Base-by-base conservation (phyloP, 805 yeast species). In the Saccharomycopsis microspora region DNA sequence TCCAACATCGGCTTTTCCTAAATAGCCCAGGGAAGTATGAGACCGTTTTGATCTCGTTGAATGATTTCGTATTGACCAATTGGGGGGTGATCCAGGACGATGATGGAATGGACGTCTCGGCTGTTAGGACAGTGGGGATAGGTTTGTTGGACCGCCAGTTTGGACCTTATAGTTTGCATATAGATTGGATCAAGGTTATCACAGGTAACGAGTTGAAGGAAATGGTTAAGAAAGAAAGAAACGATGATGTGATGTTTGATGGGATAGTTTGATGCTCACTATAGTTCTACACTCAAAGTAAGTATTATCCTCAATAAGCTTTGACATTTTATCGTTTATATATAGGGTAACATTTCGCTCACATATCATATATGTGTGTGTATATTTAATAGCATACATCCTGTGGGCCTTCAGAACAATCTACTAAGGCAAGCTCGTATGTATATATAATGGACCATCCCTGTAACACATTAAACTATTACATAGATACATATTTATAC, bases 11-110 rank as follows among this genome's bases (percentile, higher is more conserved):
- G 28, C 67, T 86, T 53, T 86, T 84, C 56, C 64, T 83, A 54
- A 75, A 77, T 55, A 74, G 69, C 39, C 86, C 85, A 4, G 85
- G 87, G 3, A 70, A 77, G 52, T 85, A 95, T 95, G 93, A 86
- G 60, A 82, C 87, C 1, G 87, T 85, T 9, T 75, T 81, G 32
- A 78, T 86, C 34, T 87, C 93, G 41, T 66, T 86, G 44, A 74
- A 78, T 54, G 88, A 82, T 58, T 85, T 86, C 63, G 88, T 86
- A 45, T 70, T 85, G 63, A 86, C 95, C 28, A 85, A 84, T 60
- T 78, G 84, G 71, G 95, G 95, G n/a, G 69, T 72, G 40, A 71
- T 75, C 39, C 82, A 78, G 61, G 71, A 70, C 46, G 80, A 77
- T 55, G 67, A 68, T 45, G 70, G 68, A 33, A 66, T 85, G 60